Evolutionary conservation across 768 basidiomycete genomes (phyloP), one percentile per base, ranked within the genome.

Genomic region (Peribolospora baueri): DNA sequence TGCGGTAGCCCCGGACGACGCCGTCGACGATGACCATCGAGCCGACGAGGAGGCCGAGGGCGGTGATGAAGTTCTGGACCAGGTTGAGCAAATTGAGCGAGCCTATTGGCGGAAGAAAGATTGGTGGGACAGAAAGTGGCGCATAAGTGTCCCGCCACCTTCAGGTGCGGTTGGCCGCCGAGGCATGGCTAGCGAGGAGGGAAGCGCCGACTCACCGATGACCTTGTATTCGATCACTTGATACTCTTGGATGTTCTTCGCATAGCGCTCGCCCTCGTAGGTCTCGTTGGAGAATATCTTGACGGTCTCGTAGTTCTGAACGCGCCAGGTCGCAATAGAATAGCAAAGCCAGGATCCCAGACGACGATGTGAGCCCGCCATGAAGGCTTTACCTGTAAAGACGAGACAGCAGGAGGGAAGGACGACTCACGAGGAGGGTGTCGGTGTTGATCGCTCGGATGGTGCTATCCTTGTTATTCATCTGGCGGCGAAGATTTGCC

Each of bases 281-380:
- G 75, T 73, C 66, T 91, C 86, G 11, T 84, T 81, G n/a, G 77
- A 78, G 64, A 87, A 88, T 65, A 84, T 84, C 66, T 84, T 88
- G 61, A 86, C 80, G 4, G 84, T 85, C 66, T 71, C 70, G 63
- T 64, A 72, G 55, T 68, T 68, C 25, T 25, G 25, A 25, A 25
- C 25, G 25, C 25, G 25, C 25, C 25, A 25, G 25, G 25, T 25
- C 25, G 25, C 25, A 25, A 25, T 25, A 25, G 25, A 25, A 25
- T 25, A 25, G 25, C 25, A 25, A 25, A 25, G 25, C 25, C 25
- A 25, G 25, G 25, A 25, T 25, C 25, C 25, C 25, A 25, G 25
- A 25, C 25, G 25, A 25, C 25, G 25, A 25, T 25, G 25, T 25
- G 25, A 25, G 25, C 25, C 25, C 25, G 25, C 25, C 25, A 25